Evolutionary conservation across 2,329 filamentous ascomycete genomes (phyloP).

Genomic region (Pleomassaria siparia): DNA sequence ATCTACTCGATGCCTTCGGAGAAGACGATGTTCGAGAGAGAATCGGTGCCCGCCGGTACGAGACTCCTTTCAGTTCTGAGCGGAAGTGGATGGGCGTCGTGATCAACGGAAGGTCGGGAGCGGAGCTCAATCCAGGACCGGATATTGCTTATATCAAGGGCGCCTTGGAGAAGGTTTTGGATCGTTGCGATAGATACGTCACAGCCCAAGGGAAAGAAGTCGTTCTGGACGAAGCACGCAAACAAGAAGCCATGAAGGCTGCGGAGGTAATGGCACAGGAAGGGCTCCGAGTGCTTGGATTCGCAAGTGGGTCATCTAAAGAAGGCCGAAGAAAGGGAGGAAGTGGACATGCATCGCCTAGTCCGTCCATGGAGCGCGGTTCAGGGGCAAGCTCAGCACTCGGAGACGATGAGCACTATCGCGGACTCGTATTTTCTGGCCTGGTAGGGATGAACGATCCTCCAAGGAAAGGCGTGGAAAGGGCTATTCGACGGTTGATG

Average conservation of each 20-base stretch:
- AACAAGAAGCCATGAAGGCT: slow-evolving; percentile 73
- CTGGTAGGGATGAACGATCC: slow-evolving; percentile 97
- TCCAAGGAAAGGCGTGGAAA: slow-evolving; percentile 84
- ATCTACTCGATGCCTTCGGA: slow-evolving; percentile 85
- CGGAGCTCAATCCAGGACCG: slow-evolving; percentile 58
- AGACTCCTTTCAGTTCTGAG: slow-evolving; percentile 95
- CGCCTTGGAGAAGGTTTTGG: slow-evolving; percentile 82
- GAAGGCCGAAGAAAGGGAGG: slow-evolving; percentile 27
- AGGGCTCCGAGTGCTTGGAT: slow-evolving; percentile 86
- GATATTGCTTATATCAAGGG: slow-evolving; percentile 96
- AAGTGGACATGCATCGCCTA: slow-evolving; percentile 36
- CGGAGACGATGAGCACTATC: slow-evolving; percentile 73
- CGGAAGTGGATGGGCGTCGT: slow-evolving; percentile 99
- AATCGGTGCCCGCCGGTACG: slow-evolving; percentile 76
- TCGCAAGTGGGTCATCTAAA: slow-evolving; percentile 75
- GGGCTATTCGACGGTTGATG: slow-evolving; percentile 86
- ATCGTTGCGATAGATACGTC: slow-evolving; percentile 87
- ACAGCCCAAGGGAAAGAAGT: slow-evolving; percentile 84
- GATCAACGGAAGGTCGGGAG: slow-evolving; percentile 57
- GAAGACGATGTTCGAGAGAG: slow-evolving; percentile 90
- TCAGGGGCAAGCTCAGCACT: slow-evolving; percentile 20
- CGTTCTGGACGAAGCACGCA: slow-evolving; percentile 74
- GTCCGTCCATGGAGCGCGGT: slow-evolving; percentile 14
- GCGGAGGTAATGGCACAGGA: slow-evolving; percentile 86
- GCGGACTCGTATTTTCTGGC: slow-evolving; percentile 83